Percentiles rank a stretch among this genome's conserved stretches.
Evolutionary conservation across 2,329 filamentous ascomycete species (phyloP).

Genomic region (Diaporthe eres): DNA sequence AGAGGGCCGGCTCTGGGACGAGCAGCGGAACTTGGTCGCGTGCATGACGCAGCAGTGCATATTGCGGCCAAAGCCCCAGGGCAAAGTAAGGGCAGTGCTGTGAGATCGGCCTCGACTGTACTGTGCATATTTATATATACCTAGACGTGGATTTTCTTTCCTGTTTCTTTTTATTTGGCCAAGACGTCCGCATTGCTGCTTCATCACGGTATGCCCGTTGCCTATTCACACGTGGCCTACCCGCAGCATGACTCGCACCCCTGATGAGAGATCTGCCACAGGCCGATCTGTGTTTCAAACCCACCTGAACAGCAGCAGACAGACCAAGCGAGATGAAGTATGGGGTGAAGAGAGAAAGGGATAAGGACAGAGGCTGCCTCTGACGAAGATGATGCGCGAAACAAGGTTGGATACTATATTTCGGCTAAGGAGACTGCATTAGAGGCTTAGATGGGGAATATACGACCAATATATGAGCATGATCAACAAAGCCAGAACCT

Average conservation of each 20-base stretch:
- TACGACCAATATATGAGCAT: conserved; percentile 5
- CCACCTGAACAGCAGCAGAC: conserved; percentile 21
- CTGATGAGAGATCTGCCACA: conserved; percentile 22
- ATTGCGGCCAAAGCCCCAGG: conserved; percentile 45
- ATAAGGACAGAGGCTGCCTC: conserved; percentile 12
- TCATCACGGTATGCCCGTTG: conserved; percentile 30
- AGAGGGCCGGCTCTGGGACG: conserved; percentile 61
- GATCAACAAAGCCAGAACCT: conserved; percentile 12
- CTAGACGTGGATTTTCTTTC: neutral
- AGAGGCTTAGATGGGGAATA: conserved; percentile 19
- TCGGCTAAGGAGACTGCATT: conserved; percentile 22
- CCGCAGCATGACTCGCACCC: conserved; percentile 21
- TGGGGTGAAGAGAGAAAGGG: conserved; percentile 26
- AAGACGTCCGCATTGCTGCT: neutral
- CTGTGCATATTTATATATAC: conserved; percentile 29
- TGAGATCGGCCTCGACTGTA: neutral
- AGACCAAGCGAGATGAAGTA: conserved; percentile 30
- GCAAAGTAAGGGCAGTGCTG: conserved; percentile 22
- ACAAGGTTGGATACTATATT: conserved; percentile 22
- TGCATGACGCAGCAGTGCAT: conserved; percentile 64
- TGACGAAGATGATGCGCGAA: neutral
- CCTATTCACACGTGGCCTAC: conserved; percentile 15
- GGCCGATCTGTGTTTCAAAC: conserved; percentile 31
- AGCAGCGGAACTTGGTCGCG: conserved; percentile 59
- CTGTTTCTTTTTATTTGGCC: conserved; percentile 4